These are phyloP conservation scores for Trichocomaceae sp. DNA, from an alignment of 2,329 filamentous ascomycete species.

Conservation along the genomic window DNA sequence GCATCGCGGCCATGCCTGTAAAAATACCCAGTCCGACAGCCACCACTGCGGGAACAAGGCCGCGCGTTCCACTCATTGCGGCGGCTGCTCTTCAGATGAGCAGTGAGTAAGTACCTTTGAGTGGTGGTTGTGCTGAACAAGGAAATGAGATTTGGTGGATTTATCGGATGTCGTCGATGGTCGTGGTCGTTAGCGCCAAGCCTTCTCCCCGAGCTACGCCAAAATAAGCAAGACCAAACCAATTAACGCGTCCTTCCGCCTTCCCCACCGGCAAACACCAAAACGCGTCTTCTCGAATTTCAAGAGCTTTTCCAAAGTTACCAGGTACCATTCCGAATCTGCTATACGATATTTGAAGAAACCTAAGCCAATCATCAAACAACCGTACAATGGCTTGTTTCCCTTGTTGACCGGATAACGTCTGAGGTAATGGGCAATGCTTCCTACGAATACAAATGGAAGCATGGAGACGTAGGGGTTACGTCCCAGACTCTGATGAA, in stretches of 20 bases:
- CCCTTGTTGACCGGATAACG: not conserved
- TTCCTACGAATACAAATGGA: slow-evolving; percentile 35
- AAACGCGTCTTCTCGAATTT: not conserved
- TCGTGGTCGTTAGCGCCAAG: not conserved
- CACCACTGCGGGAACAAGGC: slow-evolving; percentile 31
- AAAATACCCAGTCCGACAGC: slow-evolving; percentile 36
- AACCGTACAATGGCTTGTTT: not conserved
- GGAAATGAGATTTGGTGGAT: not conserved
- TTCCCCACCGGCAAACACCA: not conserved
- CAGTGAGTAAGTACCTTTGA: not conserved
- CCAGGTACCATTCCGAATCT: not conserved
- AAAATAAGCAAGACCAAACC: not conserved
- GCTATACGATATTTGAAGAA: not conserved
- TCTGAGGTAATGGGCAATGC: slow-evolving; percentile 32
- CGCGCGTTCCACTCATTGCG: slow-evolving; percentile 29
- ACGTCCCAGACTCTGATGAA: slow-evolving; percentile 47
- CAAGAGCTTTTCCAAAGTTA: not conserved
- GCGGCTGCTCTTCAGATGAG: not conserved
- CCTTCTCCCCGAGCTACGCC: not conserved
- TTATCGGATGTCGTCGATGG: not conserved
- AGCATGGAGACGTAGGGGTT: slow-evolving; percentile 46
- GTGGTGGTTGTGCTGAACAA: not conserved
- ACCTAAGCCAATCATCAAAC: not conserved
- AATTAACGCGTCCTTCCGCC: not conserved
- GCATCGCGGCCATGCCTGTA: slow-evolving; percentile 26